Evolutionary conservation across 225 moss, liverwort and hornwort species (phyloP), one percentile per base, ranked within the genome.

Genomic region (Physcomitrium patens): DNA sequence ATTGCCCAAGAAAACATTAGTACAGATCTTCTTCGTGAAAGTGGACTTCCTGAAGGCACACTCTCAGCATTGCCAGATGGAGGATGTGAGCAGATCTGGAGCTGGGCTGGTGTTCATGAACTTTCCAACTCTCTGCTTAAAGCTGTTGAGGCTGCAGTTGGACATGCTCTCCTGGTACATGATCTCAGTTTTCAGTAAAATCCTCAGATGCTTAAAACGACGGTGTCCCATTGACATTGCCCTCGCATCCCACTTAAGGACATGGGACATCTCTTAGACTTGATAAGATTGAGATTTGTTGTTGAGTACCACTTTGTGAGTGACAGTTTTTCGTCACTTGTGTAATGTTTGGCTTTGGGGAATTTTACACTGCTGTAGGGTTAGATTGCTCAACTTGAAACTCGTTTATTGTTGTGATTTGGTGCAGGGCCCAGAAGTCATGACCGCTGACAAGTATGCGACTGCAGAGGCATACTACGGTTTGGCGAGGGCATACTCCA

Each of bases 131-230:
- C 89, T 62, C 74, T 91, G 63, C 79, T 89, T 27, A 84, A 81
- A 69, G 91, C 89, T 81, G 78, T 91, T 20, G 86, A 91, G 81
- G 91, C 91, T 65, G 89, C 91, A 60, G 82, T 89, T 54, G 85
- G 86, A 74, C 91, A 91, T 82, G 85, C 91, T 80, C 83, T 91
- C 47, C 73, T 91, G 89, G 88, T 91, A 76, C 22, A 60, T 63
- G 17, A 20, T 23, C 68, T 48, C 46, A 13, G 50, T 52, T 45
- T 56, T 56, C 8, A n/a, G 55, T n/a, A 8, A 18, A 49, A 12
- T 56, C 18, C 9, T 15, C 55, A 2, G 22, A 9, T 20, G 55
- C 9, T 20, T 56, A 37, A 37, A 37, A 37, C n/a, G 6, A 56
- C 18, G 19, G 17, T 58, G 5, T 6, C 11, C 1, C n/a, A 58